Conservation (phyloP, 345 rosid genomes). For the Hypericum perforatum region DNA sequence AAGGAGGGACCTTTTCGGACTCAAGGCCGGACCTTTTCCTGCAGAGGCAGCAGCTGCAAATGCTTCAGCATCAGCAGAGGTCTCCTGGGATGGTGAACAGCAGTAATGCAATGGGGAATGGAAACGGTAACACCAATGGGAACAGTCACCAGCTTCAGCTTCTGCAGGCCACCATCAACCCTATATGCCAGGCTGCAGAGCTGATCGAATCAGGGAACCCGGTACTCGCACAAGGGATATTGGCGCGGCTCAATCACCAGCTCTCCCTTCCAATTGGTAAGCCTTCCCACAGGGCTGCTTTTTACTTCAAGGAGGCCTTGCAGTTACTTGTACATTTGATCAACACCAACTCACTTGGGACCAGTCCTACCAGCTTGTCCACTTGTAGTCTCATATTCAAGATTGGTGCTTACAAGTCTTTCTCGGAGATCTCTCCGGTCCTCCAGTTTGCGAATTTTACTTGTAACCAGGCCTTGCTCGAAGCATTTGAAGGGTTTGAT, state of each 20-base stretch:
- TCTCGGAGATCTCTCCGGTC: slow-evolving; percentile 44
- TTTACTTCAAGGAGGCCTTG: slow-evolving; percentile 55
- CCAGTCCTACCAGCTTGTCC: slow-evolving; percentile 24
- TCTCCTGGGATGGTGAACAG: no score
- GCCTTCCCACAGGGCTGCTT: slow-evolving; percentile 48
- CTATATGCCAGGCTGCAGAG: slow-evolving; percentile 20
- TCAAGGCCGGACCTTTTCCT: no score
- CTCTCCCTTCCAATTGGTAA: slow-evolving; percentile 50
- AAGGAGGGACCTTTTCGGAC: slow-evolving; percentile 11
- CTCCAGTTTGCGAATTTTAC: slow-evolving; percentile 46
- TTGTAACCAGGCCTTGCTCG: slow-evolving; percentile 45
- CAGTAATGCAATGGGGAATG: no score
- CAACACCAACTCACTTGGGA: slow-evolving; percentile 12
- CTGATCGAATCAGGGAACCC: slow-evolving; percentile 44
- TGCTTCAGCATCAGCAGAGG: slow-evolving; percentile 6
- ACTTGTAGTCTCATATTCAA: slow-evolving; percentile 32
- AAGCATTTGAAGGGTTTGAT: slow-evolving; percentile 32
- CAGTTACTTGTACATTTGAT: slow-evolving; percentile 32
- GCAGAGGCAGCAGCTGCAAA: slow-evolving; percentile 6
- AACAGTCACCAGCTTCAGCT: no score
- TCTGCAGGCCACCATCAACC: no score
- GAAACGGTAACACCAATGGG: no score
- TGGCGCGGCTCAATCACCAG: slow-evolving; percentile 99
- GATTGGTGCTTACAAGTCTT: slow-evolving; percentile 43
- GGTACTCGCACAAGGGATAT: slow-evolving; percentile 97